Conservation (phyloP, 805 yeast species). For the Sugiyamaella smithiae region DNA sequence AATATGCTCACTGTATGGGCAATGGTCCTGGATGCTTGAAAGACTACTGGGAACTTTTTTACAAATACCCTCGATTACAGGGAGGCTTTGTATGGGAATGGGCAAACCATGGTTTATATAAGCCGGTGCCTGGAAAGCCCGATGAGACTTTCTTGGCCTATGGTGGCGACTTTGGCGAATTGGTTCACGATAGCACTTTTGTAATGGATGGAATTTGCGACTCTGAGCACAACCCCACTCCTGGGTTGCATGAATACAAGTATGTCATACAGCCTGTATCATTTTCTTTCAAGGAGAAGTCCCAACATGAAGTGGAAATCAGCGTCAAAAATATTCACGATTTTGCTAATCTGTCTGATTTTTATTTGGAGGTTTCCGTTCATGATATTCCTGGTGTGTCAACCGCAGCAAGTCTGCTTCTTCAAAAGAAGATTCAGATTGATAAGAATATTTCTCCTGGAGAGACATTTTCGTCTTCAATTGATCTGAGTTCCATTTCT, state of each 20-base stretch:
- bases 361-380: slow-evolving; percentile 7
- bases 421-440: slow-evolving; percentile 2
- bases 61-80: slow-evolving; percentile 32
- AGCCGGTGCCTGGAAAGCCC: slow-evolving; percentile 11
- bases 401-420: not conserved
- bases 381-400: slow-evolving; percentile 5
- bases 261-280: slow-evolving; percentile 36
- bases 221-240: slow-evolving; percentile 37
- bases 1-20: slow-evolving; percentile 42
- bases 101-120: slow-evolving; percentile 39
- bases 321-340: slow-evolving; percentile 14
- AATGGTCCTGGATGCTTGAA: slow-evolving; percentile 38
- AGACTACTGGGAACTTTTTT: slow-evolving; percentile 37
- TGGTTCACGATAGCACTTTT: slow-evolving; percentile 38
- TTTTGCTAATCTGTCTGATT: slow-evolving; percentile 11
- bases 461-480: not conserved
- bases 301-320: slow-evolving; percentile 5
- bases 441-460: slow-evolving; percentile 9
- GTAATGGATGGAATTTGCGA: slow-evolving; percentile 38
- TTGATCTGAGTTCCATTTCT: not conserved
- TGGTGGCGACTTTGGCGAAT: slow-evolving; percentile 41
- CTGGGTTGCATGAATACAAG: slow-evolving; percentile 36
- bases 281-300: slow-evolving; percentile 9
- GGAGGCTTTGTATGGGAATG: slow-evolving; percentile 44
- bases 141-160: slow-evolving; percentile 29